phyloP scores from a whole-genome alignment of 2,329 filamentous ascomycete species.

The Tolypocladium ophioglossoides region DNA sequence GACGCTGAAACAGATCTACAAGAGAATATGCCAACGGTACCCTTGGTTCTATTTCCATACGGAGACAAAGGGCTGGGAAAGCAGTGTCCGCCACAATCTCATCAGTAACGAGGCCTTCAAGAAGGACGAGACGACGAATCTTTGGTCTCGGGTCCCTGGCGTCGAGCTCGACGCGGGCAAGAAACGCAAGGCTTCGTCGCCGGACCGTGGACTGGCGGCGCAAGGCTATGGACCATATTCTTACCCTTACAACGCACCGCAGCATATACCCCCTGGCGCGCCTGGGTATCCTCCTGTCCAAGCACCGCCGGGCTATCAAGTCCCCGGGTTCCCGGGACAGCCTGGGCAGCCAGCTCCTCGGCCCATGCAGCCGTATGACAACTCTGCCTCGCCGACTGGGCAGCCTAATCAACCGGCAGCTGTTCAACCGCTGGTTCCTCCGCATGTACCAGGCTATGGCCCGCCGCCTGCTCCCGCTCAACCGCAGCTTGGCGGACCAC shows the following conservation, averaged over 20 bases:
- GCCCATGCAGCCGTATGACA: constrained; percentile 18
- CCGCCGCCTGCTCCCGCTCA: constrained; percentile 24
- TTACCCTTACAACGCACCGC: constrained; percentile 21
- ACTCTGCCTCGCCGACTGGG: constrained; percentile 15
- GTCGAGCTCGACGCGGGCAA: constrained; percentile 51
- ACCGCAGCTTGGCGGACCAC: constrained; percentile 18
- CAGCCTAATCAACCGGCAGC: constrained; percentile 11
- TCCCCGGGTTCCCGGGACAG: constrained; percentile 20
- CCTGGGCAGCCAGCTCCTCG: constrained; percentile 15
- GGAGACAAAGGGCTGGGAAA: constrained; percentile 56
- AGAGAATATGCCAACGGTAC: constrained; percentile 46
- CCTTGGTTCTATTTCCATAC: constrained; percentile 50
- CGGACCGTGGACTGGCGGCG: constrained; percentile 33
- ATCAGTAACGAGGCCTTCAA: constrained; percentile 51
- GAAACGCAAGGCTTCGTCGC: constrained; percentile 45
- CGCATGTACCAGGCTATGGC: constrained; percentile 23
- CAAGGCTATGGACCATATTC: constrained; percentile 26
- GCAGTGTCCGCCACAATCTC: constrained; percentile 53
- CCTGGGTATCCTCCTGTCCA: constrained; percentile 23
- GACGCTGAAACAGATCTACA: constrained; percentile 52
- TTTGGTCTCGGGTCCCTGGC: constrained; percentile 47
- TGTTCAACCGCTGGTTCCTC: constrained; percentile 21
- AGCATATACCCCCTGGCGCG: constrained; percentile 21
- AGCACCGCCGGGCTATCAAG: constrained; percentile 21
- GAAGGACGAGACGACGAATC: constrained; percentile 44